Base-by-base conservation (phyloP, 768 basidiomycete species). In the Boletus rubropictus region DNA sequence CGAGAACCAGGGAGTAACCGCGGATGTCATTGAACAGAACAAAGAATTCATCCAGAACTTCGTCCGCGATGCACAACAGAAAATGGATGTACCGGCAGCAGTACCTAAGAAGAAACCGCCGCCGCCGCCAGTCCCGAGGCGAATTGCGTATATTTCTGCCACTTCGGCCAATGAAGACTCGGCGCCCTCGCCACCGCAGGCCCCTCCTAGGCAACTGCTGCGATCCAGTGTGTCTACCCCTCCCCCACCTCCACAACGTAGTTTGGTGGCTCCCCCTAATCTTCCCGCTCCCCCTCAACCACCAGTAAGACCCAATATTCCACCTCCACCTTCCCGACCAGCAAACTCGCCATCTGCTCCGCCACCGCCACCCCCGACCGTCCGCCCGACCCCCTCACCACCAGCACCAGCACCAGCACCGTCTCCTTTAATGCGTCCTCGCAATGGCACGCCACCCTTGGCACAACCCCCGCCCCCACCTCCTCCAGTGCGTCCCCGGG, bases 11-110 rank as follows among this genome's bases (percentile, higher is more conserved):
- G 92, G 92, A 0, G 67, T 97, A 39, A 74, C 78, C 39, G 74
- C 75, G 41, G 80, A 83, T 31, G 68, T 88, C 35, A 81, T 96
- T 32, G 75, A 74, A 50, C 69, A 84, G 52, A 84, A 98, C 58
- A 85, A 85, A 71, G 85, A 89, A 52, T 97, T 91, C 63, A 95
- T 99, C 69, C 84, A 84, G 60, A 75, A 84, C 53, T 99, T 82
- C 59, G 77, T 92, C 21, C 72, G 79, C 52, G 57, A 85, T 12
- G 60, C 69, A 39, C 59, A 67, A 56, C 59, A 64, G 54, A 62
- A 60, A 44, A 53, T 56, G 0, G 54, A 63, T 27, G 69, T 69
- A 9, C 60, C 64, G 2, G 63, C 60, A n/a, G 69, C 70, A 29
- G 66, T 71, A 44, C 75, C 73, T 17, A 33, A 73, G 57, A 60